Evolutionary conservation across 2,329 filamentous ascomycete species (phyloP).

Genomic region (Ceratocystis huliohia): DNA sequence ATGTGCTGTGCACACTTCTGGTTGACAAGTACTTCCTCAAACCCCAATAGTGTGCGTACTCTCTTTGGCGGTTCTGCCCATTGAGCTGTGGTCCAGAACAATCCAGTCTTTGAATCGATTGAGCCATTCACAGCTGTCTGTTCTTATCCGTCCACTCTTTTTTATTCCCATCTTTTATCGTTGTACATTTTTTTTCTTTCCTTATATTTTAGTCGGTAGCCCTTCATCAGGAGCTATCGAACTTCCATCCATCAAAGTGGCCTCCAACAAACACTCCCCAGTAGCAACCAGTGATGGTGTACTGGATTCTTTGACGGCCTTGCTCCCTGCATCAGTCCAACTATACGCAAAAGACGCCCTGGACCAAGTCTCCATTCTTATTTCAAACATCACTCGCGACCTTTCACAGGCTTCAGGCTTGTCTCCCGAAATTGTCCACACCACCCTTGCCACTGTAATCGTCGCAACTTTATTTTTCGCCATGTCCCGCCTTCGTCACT

Average conservation of each 20-base stretch:
- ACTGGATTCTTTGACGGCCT: constrained; percentile 45
- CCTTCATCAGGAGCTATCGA: constrained; percentile 17
- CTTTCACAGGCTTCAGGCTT: constrained; percentile 40
- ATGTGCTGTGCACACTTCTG: neutral
- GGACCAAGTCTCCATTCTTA: constrained; percentile 28
- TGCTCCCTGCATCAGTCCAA: constrained; percentile 36
- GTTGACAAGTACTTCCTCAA: neutral
- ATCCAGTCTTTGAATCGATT: neutral
- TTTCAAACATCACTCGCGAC: constrained; percentile 38
- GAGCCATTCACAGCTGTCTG: constrained; percentile 9
- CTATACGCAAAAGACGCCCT: constrained; percentile 37
- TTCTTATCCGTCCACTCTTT: neutral
- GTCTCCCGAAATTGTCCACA: constrained; percentile 35
- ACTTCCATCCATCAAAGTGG: constrained; percentile 37
- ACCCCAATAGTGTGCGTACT: neutral
- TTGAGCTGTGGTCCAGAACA: neutral
- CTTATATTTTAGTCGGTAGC: constrained; percentile 12
- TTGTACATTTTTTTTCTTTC: constrained; percentile 2
- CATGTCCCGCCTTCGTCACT: constrained; percentile 45
- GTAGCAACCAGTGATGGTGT: constrained; percentile 27
- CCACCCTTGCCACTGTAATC: constrained; percentile 37
- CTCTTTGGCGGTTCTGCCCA: neutral
- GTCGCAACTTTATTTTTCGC: constrained; percentile 27
- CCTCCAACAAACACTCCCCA: constrained; percentile 39
- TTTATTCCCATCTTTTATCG: constrained; percentile 1